Evolutionary conservation across 1,139 yeast genomes (phyloP), one percentile per base, ranked within the genome.

Genomic region (Lodderomyces parapsilosis): DNA sequence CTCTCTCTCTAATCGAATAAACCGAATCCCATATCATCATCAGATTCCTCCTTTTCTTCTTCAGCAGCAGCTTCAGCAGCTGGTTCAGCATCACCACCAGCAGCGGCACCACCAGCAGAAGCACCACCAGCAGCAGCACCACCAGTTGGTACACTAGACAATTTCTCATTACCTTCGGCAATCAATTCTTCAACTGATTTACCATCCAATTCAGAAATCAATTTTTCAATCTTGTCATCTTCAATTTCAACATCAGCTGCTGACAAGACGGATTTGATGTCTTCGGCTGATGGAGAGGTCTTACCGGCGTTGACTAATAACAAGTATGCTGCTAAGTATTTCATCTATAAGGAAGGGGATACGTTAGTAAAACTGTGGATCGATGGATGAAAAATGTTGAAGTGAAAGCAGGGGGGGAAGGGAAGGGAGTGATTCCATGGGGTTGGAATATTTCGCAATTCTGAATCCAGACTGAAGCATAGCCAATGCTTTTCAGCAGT

Each of bases 101-200:
- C 83, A 62, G 76, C 78, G 57, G 81, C 79, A 60, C 84, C 81
- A 62, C 84, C 83, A 66, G 80, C 81, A 62, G 76, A 82, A 65
- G 78, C 78, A 61, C 80, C 78, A 64, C 87, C 78, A 60, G 88
- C 80, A 68, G 91, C 91, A 66, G 96, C 91, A 78, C 93, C 97
- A 74, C 96, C 99, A 69, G 96, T 68, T 76, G 99, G 98, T 58
- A 91, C 96, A 56, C 97, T 80, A 60, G 98, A 91, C 69, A 93
- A 86, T 82, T 93, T 93, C 74, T 83, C 76, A 73, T 87, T 77
- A 81, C 99, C 99, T 76, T 83, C 95, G 66, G 97, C 93, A 62
- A 93, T 85, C 77, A 93, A 85, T 76, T 90, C 96, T 59, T 80
- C 83, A 68, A 86, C 81, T 68, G 80, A 74, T 86, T 93, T 93